Base-by-base conservation (phyloP, 2,329 filamentous ascomycete genomes). In the Rutstroemia sp. region DNA sequence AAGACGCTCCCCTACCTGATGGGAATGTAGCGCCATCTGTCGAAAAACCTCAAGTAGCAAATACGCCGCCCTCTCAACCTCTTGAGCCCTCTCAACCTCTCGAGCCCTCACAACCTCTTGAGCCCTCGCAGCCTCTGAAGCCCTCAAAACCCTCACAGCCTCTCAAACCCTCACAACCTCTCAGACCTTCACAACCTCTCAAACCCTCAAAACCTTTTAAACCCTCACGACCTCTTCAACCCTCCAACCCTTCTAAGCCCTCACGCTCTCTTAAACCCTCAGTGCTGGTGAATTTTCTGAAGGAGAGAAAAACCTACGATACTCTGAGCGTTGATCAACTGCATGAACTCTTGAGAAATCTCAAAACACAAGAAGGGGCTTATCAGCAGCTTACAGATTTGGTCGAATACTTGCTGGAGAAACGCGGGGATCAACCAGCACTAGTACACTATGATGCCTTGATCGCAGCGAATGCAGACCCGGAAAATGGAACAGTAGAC, bases 391-490 rank as follows among this genome's bases (percentile, higher is more conserved):
- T 77, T 10, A 67, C 72, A 2, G 68, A 69, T 1, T 61, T 87
- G 7, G 79, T 86, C 14, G 75, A 79, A 48, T 78, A 82, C 58
- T 73, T 92, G 30, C 70, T 91, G 12, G 71, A 71, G 44, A 72
- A 76, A n/a, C 75, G 82, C 16, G 69, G 73, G 1, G 79, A 85
- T 64, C 67, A 70, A 51, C 81, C 82, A 2, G 82, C 80, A 63
- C 65, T 76, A 2, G 73, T 79, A 53, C 73, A 90, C 51, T 96
- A 94, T 70, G 84, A 89, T 63, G 83, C 86, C 14, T 73, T 95
- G 52, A 84, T 95, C 64, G 77, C 85, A 58, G 82, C 85, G 48
- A 91, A 95, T 71, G 76, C 81, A 30, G 79, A 85, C 66, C 75
- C 79, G 0, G 65, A 72, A 34, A 68, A 79, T 52, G 92, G 91